A percentile compares a stretch with the other conserved stretches of the same genome.
Conservation (phyloP, 768 basidiomycete species). For the Leccinum uliginosum region DNA sequence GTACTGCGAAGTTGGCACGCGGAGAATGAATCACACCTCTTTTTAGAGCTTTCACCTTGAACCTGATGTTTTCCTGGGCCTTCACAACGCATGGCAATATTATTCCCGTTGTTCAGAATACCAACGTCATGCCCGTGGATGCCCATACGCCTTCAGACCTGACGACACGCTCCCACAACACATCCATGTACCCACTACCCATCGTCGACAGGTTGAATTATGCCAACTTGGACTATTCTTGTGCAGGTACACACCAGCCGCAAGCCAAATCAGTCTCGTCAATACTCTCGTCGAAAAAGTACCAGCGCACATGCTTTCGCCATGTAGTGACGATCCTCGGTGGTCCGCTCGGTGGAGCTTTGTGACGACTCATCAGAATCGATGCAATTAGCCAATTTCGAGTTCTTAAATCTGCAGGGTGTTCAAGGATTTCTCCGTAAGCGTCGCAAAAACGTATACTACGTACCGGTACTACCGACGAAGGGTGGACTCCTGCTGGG, state of each 20-base stretch:
- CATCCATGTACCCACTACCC: constrained; percentile 53
- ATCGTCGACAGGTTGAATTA: constrained; percentile 91
- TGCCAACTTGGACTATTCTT: constrained; percentile 84
- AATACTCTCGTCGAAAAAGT: constrained; percentile 84
- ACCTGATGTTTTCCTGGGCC: too few relatives aligned
- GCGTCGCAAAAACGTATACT: constrained; percentile 78
- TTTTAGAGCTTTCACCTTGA: too few relatives aligned
- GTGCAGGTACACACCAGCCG: constrained; percentile 87
- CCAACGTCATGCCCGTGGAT: constrained; percentile 5
- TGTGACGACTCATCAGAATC: constrained; percentile 92
- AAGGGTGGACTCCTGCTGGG: constrained; percentile 72
- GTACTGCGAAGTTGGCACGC: too few relatives aligned
- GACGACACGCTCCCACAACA: constrained; percentile 45
- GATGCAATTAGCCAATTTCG: constrained; percentile 94
- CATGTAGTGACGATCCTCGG: constrained; percentile 60
- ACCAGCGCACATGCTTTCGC: constrained; percentile 96
- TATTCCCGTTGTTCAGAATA: not conserved
- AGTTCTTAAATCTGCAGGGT: constrained; percentile 89
- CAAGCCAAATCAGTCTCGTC: constrained; percentile 78
- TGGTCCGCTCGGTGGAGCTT: constrained; percentile 87
- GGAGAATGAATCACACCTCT: too few relatives aligned
- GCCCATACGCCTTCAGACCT: constrained; percentile 12
- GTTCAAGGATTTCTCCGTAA: constrained; percentile 87
- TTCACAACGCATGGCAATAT: not conserved
- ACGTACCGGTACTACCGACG: constrained; percentile 45